Conservation (phyloP, 108 stramenopile genomes). For the Skeletonema costatum region DNA sequence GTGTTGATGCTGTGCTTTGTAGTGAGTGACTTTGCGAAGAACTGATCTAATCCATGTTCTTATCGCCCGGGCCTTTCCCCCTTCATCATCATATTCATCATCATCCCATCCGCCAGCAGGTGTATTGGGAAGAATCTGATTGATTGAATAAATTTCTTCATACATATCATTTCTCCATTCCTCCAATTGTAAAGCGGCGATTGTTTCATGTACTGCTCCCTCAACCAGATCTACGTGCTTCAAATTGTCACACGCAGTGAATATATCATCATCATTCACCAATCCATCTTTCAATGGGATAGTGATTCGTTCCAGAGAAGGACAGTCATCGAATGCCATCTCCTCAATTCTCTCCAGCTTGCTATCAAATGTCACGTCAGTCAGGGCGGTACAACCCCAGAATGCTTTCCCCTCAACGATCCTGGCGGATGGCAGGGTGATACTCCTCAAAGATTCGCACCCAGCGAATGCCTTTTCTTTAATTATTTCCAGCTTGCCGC, state of each 20-base stretch:
- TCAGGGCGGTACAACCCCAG: neutral
- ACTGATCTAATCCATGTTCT: neutral
- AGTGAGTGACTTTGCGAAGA: neutral
- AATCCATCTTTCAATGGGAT: neutral
- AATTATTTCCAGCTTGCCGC: too few species aligned
- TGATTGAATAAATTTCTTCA: neutral
- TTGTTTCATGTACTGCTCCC: neutral
- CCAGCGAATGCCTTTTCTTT: neutral
- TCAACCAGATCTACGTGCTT: neutral
- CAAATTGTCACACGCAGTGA: neutral
- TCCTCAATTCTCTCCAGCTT: neutral
- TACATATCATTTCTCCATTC: neutral
- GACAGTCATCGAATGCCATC: neutral
- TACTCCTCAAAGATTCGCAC: neutral
- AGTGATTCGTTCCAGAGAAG: neutral
- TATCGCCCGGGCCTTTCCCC: neutral
- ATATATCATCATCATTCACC: neutral
- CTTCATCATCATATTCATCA: too few species aligned
- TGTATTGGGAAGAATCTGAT: neutral
- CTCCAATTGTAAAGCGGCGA: neutral
- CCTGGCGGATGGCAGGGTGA: neutral
- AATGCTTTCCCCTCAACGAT: neutral
- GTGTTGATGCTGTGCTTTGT: neutral
- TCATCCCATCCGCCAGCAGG: too few species aligned
- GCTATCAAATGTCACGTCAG: neutral